Base-by-base conservation (phyloP, 805 yeast genomes). In the Myxozyma neglecta region DNA sequence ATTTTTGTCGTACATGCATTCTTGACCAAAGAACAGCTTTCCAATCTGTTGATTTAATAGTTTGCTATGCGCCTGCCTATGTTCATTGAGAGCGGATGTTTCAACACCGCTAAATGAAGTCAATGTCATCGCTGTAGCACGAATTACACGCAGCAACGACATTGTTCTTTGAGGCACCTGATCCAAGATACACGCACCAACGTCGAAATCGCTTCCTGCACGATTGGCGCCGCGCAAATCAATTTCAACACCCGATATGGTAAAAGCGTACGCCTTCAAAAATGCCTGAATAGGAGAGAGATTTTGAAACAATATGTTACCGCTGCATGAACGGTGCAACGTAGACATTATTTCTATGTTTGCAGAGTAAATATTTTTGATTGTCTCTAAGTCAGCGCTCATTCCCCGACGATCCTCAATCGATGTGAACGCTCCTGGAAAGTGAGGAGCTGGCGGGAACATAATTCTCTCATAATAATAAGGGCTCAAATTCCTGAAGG, bases 111-210 rank as follows among this genome's bases (percentile, higher is more conserved):
- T 39, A n/a, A 68, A 43, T 13, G 67, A 70, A 67, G 37, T 71
- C 65, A 51, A 67, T 54, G 18, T 70, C 69, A 40, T 71, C 59
- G 66, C 75, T 66, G 71, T 72, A 56, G 81, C 84, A 5, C 73
- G 65, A 49, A 78, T 68, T 2, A 82, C 80, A 59, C 94, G 75
- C 59, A 90, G 72, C 14, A 86, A 80, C 1, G 88, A 78, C 48
- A 89, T 67, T 1, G 81, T 73, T 63, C 87, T 90, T 67, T 84
- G 81, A 0, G 90, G 81, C 2, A 90, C 66, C 59, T 86, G 90
- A 45, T 79, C 77, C 1, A 84, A 74, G 0, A 88, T 70, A 11
- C 84, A 65, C 0, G 80, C 80, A 1, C 79, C 79, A 6, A 60
- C 40, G 13, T 60, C 64, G 20, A 45, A 34, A 6, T 37, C 56